Evolutionary conservation across 2,329 filamentous ascomycete genomes (phyloP), one percentile per base, ranked within the genome.

Genomic region (Plectosphaerella sp.): DNA sequence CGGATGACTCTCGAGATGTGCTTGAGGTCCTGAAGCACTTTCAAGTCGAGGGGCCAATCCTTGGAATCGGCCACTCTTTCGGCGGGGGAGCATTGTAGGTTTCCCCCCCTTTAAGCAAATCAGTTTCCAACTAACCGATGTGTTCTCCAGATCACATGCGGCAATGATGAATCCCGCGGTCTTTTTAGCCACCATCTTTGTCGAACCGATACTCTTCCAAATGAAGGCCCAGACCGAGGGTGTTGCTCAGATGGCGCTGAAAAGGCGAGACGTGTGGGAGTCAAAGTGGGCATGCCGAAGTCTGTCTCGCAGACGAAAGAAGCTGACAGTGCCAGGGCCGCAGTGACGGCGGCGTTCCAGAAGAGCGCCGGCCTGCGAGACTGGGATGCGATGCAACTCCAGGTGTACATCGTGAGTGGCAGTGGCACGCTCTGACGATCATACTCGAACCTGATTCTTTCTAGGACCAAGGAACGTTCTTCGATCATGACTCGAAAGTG

Each of bases 51-150:
- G n/a, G 52, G 22, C 52, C 49, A 1, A 42, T 52, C 5, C 28
- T 54, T 45, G 52, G 52, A 35, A 49, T 54, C 5, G 52, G 52
- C 2, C 52, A 54, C 41, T 54, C 52, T 2, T 54, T 49, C 14
- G 52, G 52, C 33, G 49, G 52, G 28, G 52, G 52, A 12, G 25
- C 41, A 16, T 28, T 54, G 52, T 54, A 42, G 37, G 49, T 25
- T 16, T 11, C 24, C 9, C 33, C n/a, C 12, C n/a, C n/a, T n/a
- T n/a, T 11, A 33, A 15, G 22, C 14, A 24, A 5, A 3, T 15
- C 24, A 15, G 7, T 22, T 4, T 15, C 20, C 10, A 14, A 16
- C 28, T 42, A 16, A 52, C 4, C 12, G 7, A 2, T 12, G 1
- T 43, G 3, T 4, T 20, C 4, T 16, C 12, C 14, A 54, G 52